phyloP scores from a whole-genome alignment of 495 filamentous ascomycete genomes.

The Tuber aestivum region DNA sequence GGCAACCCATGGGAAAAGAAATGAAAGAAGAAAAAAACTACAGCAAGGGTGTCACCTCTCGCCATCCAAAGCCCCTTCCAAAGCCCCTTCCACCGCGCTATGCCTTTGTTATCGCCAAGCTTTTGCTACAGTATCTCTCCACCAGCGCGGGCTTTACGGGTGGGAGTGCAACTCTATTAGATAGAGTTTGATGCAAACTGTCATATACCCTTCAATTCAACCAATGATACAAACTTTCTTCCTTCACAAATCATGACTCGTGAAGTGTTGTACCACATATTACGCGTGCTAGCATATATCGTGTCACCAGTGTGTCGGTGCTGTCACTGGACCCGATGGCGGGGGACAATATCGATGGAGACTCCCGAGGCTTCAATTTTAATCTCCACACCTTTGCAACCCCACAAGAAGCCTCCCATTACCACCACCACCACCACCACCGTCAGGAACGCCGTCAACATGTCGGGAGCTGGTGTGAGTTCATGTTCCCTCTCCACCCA shows the following conservation, averaged over 20 bases:
- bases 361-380: not conserved
- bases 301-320: not conserved
- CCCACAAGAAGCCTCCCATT: not conserved
- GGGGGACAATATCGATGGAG: not conserved
- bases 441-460: slow-evolving; percentile 29
- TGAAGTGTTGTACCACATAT: not conserved
- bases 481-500: not conserved
- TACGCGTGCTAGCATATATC: not conserved
- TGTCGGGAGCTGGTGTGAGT: slow-evolving; percentile 58
- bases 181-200: not conserved
- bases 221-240: not conserved
- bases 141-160: not conserved
- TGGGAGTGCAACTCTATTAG: not conserved
- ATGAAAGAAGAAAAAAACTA: not conserved
- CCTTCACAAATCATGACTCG: not conserved
- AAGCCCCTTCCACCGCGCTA: not conserved
- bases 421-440: not conserved
- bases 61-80: not conserved
- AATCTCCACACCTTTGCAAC: not conserved
- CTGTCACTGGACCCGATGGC: not conserved
- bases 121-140: not conserved
- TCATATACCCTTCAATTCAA: not conserved
- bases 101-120: not conserved
- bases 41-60: not conserved
- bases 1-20: not conserved